Evolutionary conservation across 1,139 yeast species (phyloP).

Genomic region (Meyerozyma athensensis): DNA sequence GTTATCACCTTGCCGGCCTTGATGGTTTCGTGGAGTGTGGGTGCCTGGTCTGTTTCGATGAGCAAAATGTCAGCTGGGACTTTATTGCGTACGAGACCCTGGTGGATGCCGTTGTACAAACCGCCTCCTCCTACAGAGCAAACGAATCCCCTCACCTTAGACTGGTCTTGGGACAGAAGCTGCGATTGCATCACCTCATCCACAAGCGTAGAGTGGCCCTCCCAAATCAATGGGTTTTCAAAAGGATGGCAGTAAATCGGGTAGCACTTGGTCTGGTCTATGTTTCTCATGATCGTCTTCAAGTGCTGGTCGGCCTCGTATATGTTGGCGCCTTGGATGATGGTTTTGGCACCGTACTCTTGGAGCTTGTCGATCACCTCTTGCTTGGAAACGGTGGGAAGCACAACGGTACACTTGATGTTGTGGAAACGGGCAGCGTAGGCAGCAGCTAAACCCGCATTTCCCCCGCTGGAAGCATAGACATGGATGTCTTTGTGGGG

Average conservation of each 20-base stretch:
- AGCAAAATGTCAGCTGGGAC: conserved; percentile 36
- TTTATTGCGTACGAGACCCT: conserved; percentile 45
- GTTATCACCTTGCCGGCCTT: conserved; percentile 39
- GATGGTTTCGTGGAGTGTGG: conserved; percentile 49
- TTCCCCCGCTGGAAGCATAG: conserved; percentile 69
- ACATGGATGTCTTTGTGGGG: conserved; percentile 35
- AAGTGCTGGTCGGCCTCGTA: conserved; percentile 62
- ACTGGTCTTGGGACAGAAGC: conserved; percentile 19
- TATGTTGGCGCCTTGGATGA: conserved; percentile 54
- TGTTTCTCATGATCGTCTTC: conserved; percentile 19
- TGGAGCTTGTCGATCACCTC: conserved; percentile 27
- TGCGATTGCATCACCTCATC: conserved; percentile 49
- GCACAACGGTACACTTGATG: conserved; percentile 59
- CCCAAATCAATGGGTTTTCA: conserved; percentile 60
- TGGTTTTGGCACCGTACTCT: conserved; percentile 49
- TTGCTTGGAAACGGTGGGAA: conserved; percentile 46
- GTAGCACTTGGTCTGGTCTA: conserved; percentile 19
- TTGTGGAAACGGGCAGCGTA: conserved; percentile 45
- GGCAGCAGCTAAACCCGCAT: conserved; percentile 77
- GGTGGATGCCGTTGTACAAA: conserved; percentile 56
- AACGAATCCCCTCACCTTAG: conserved; percentile 51
- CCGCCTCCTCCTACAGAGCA: conserved; percentile 80
- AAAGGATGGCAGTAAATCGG: conserved; percentile 70
- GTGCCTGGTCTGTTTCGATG: conserved; percentile 59
- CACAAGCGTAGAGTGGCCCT: conserved; percentile 58